Evolutionary conservation across 164 flowering plant genomes (phyloP).

Genomic region (Aristolochia contorta): DNA sequence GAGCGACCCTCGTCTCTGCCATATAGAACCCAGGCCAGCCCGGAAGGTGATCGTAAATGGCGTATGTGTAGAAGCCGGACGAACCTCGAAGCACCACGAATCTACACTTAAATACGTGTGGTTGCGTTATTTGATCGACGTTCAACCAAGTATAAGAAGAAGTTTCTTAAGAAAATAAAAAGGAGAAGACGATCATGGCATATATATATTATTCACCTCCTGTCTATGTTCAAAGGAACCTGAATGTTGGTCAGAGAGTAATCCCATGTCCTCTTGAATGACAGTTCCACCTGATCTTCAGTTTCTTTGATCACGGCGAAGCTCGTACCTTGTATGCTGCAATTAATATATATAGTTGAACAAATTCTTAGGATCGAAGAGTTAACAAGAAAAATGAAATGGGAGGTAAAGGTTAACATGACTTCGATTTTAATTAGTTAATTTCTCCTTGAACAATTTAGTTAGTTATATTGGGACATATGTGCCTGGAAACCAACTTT

Average conservation of each 20-base stretch:
- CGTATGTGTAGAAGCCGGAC: slow-evolving; percentile 85
- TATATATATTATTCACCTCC: slow-evolving; percentile 34
- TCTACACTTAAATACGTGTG: slow-evolving; percentile 21
- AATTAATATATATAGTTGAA: not conserved
- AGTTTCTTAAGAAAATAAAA: no score
- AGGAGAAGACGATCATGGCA: no score
- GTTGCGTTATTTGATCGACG: no score
- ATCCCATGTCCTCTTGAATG: slow-evolving; percentile 78
- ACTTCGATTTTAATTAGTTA: no score
- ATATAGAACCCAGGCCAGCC: slow-evolving; percentile 75
- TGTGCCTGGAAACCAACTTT: no score
- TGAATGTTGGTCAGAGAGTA: slow-evolving; percentile 44
- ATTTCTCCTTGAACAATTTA: no score
- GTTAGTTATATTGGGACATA: no score
- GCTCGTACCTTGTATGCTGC: slow-evolving; percentile 45
- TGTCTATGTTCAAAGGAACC: slow-evolving; percentile 74
- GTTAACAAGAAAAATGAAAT: no score
- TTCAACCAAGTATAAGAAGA: not conserved
- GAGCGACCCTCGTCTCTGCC: slow-evolving; percentile 54
- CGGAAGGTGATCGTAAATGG: slow-evolving; percentile 73
- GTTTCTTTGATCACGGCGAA: slow-evolving; percentile 53
- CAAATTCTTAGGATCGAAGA: no score
- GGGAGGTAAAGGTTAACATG: no score
- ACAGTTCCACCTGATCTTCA: slow-evolving; percentile 75
- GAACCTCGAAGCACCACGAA: slow-evolving; percentile 68